Percentiles rank a stretch among this genome's conserved stretches.
Conservation (phyloP, 2,329 filamentous ascomycete species). For the Fusarium sp. region DNA sequence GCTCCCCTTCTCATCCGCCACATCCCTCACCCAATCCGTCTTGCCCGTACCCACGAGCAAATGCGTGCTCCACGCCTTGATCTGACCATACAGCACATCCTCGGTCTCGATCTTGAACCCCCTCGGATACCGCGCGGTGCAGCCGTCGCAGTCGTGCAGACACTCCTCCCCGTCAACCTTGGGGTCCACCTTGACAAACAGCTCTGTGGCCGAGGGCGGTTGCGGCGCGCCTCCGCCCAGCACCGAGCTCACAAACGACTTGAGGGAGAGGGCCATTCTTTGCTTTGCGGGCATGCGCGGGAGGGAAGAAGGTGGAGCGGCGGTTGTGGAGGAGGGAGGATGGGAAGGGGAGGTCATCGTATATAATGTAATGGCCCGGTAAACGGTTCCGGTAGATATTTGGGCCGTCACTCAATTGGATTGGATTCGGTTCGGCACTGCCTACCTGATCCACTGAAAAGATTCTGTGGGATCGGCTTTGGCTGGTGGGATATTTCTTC, state of each 20-base stretch:
- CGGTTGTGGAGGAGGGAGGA: slow-evolving; percentile 14
- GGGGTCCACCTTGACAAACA: slow-evolving; percentile 83
- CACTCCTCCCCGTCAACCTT: slow-evolving; percentile 89
- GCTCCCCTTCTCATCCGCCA: slow-evolving; percentile 87
- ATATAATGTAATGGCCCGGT: slow-evolving; percentile 2
- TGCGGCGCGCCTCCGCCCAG: slow-evolving; percentile 39
- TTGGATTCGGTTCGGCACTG: slow-evolving; percentile 24
- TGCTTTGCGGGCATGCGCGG: slow-evolving; percentile 50
- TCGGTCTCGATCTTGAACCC: slow-evolving; percentile 79
- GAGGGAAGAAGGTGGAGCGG: slow-evolving; percentile 26
- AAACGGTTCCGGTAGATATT: slow-evolving; percentile 22
- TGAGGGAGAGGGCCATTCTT: slow-evolving; percentile 57
- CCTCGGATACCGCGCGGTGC: slow-evolving; percentile 81
- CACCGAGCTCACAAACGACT: slow-evolving; percentile 49
- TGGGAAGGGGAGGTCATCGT: slow-evolving; percentile 11
- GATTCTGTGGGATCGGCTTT: slow-evolving; percentile 3
- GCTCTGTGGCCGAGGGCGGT: slow-evolving; percentile 51
- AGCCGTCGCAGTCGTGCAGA: slow-evolving; percentile 85
- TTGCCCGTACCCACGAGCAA: slow-evolving; percentile 95
- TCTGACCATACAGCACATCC: slow-evolving; percentile 84
- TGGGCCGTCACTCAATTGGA: slow-evolving; percentile 25
- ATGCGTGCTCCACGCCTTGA: slow-evolving; percentile 91
- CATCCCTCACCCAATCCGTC: slow-evolving; percentile 91
- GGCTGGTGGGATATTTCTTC: background rate
- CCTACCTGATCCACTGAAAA: slow-evolving; percentile 17